phyloP scores from a whole-genome alignment of 1,139 yeast genomes.

The Zygosaccharomyces pseudobailii region DNA sequence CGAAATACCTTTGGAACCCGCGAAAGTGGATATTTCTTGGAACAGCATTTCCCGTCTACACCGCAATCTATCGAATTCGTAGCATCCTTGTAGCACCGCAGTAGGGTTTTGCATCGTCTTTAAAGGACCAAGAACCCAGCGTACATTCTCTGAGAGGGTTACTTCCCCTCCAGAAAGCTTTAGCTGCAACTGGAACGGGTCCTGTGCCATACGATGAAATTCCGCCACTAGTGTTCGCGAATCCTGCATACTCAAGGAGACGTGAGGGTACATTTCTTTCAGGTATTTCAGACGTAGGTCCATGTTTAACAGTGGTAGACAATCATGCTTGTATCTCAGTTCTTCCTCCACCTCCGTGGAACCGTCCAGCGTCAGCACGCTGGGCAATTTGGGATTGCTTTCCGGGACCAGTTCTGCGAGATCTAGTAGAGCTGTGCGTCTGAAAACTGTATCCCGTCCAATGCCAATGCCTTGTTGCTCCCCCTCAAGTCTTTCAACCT shows the following conservation, averaged over 20 bases:
- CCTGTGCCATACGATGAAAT: neutral
- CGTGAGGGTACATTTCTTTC: slow-evolving; percentile 1
- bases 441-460: slow-evolving; percentile 7
- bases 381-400: neutral
- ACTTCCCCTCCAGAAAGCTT: neutral
- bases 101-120: slow-evolving; percentile 6
- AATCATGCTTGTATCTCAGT: slow-evolving; percentile 21
- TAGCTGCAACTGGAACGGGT: neutral
- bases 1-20: neutral
- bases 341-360: slow-evolving; percentile 7
- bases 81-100: slow-evolving; percentile 15
- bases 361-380: slow-evolving; percentile 6
- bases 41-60: slow-evolving; percentile 2
- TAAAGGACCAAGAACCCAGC: slow-evolving; percentile 7
- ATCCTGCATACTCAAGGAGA: neutral
- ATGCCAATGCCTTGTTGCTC: neutral
- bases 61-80: slow-evolving; percentile 15
- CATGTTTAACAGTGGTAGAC: slow-evolving; percentile 27
- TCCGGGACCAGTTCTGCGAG: slow-evolving; percentile 5
- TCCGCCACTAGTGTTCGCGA: neutral
- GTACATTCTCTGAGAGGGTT: neutral
- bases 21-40: neutral
- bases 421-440: slow-evolving; percentile 5
- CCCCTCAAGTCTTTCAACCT: slow-evolving; percentile 10
- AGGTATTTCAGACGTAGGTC: slow-evolving; percentile 19